Evolutionary conservation across 1,284 basidiomycete species (phyloP).

Genomic region (Puccinia horiana): DNA sequence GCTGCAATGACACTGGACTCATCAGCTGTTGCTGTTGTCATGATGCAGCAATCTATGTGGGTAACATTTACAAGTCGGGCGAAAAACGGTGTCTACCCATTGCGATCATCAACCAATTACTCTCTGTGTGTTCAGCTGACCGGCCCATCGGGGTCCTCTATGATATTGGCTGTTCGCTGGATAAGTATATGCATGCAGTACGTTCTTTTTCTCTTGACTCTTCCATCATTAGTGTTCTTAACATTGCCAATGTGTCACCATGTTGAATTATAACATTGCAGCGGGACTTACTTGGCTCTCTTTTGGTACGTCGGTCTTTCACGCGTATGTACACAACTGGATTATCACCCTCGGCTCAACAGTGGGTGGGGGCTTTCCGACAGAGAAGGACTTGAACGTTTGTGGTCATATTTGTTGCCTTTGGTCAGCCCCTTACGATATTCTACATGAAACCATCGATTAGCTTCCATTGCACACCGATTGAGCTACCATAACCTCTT

Average conservation of each 20-base stretch:
- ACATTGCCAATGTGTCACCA: neutral
- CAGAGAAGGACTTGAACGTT: conserved; percentile 4
- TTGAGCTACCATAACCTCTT: neutral
- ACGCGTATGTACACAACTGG: conserved; percentile 9
- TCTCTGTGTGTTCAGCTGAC: neutral
- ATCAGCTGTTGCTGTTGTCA: neutral
- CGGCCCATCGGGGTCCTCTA: neutral
- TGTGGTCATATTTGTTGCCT: too few species aligned
- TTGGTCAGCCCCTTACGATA: conserved; percentile 1
- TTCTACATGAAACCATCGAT: neutral
- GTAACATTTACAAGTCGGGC: neutral
- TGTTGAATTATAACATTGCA: neutral
- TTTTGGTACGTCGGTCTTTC: conserved; percentile 14
- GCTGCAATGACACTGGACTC: neutral
- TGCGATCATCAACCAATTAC: neutral
- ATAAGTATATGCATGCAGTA: neutral
- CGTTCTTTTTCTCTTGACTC: neutral
- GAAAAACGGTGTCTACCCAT: neutral
- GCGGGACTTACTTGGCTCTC: neutral
- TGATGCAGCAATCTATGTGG: neutral
- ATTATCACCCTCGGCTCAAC: conserved; percentile 1
- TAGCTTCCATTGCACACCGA: neutral
- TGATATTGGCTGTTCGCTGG: conserved; percentile 17
- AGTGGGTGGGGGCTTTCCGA: neutral
- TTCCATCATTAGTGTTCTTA: neutral